A percentile compares a stretch with the other conserved stretches of the same genome.
These are phyloP conservation scores for Orbilia blumenaviensis DNA, from an alignment of 2,329 filamentous ascomycete species.

Conservation along the genomic window DNA sequence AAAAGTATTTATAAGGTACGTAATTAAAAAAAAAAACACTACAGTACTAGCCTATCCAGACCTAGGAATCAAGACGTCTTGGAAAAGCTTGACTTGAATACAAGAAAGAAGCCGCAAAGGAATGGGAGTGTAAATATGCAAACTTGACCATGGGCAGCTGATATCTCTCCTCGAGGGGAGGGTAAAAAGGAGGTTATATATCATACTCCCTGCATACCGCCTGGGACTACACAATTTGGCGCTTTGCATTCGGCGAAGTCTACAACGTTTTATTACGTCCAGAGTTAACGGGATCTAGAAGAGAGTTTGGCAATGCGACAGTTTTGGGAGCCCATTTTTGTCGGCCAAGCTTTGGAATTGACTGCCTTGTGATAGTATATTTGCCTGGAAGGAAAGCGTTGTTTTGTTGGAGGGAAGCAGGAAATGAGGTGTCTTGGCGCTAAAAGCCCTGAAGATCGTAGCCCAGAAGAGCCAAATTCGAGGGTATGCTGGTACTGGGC, in stretches of 20 bases:
- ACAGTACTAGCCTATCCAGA: background rate
- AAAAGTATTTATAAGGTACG: background rate
- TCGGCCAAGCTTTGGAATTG: background rate
- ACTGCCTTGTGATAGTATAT: slow-evolving; percentile 2
- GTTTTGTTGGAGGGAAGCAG: slow-evolving; percentile 4
- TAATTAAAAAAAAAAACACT: background rate
- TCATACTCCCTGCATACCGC: slow-evolving; percentile 4
- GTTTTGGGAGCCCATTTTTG: background rate
- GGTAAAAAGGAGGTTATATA: background rate
- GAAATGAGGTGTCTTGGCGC: slow-evolving; percentile 16
- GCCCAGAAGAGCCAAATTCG: background rate
- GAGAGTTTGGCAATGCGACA: slow-evolving; percentile 7
- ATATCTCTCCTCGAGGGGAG: slow-evolving; percentile 8
- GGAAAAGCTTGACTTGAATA: slow-evolving; percentile 23
- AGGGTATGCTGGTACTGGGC: background rate
- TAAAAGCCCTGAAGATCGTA: slow-evolving; percentile 18
- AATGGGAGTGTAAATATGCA: slow-evolving; percentile 3
- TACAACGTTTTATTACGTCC: background rate
- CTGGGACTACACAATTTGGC: background rate
- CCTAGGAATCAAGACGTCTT: slow-evolving; percentile 1
- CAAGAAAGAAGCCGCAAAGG: background rate
- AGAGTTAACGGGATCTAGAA: slow-evolving; percentile 3
- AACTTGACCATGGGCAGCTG: background rate
- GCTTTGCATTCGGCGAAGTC: slow-evolving; percentile 1
- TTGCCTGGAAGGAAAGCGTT: slow-evolving; percentile 31